phyloP scores from a whole-genome alignment of 129 eudicot species.

The Ambrosia trifida region DNA sequence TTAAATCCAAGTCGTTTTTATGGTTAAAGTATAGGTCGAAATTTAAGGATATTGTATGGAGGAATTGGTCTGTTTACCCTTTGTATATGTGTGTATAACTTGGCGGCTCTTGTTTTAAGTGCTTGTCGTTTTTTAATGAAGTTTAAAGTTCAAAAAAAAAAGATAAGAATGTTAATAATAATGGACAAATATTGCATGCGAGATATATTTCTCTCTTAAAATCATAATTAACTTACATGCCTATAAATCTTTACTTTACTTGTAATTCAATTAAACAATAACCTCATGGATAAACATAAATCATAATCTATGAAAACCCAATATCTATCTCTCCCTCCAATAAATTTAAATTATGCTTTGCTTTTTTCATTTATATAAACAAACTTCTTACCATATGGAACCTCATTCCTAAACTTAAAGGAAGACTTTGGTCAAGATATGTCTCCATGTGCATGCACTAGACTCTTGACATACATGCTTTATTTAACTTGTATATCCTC shows the following conservation, averaged over 20 bases:
- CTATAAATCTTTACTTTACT: slow-evolving; percentile 34
- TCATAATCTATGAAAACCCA: slow-evolving; percentile 22
- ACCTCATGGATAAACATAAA: slow-evolving; percentile 33
- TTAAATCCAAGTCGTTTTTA: too few relatives aligned
- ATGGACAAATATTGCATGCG: slow-evolving; percentile 1
- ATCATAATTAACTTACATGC: slow-evolving; percentile 34
- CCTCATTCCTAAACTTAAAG: slow-evolving; percentile 6
- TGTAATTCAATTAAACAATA: slow-evolving; percentile 34
- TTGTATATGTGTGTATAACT: too few relatives aligned
- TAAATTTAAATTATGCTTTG: background rate
- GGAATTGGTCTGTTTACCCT: too few relatives aligned
- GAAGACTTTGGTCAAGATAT: slow-evolving; percentile 12
- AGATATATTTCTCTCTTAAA: slow-evolving; percentile 7
- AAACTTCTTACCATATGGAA: slow-evolving; percentile 20
- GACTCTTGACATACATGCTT: slow-evolving; percentile 26
- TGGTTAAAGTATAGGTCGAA: too few relatives aligned
- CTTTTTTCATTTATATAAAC: slow-evolving; percentile 25
- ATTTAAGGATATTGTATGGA: too few relatives aligned
- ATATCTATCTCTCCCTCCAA: background rate
- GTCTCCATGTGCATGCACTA: slow-evolving; percentile 20
- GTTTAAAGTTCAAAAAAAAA: too few relatives aligned
- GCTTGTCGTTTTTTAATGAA: too few relatives aligned
- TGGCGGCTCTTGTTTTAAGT: too few relatives aligned
- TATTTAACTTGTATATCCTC: slow-evolving; percentile 16
- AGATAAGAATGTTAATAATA: slow-evolving; percentile 26